phyloP scores from a whole-genome alignment of 768 basidiomycete species.

The Psilocybe azurescens region DNA sequence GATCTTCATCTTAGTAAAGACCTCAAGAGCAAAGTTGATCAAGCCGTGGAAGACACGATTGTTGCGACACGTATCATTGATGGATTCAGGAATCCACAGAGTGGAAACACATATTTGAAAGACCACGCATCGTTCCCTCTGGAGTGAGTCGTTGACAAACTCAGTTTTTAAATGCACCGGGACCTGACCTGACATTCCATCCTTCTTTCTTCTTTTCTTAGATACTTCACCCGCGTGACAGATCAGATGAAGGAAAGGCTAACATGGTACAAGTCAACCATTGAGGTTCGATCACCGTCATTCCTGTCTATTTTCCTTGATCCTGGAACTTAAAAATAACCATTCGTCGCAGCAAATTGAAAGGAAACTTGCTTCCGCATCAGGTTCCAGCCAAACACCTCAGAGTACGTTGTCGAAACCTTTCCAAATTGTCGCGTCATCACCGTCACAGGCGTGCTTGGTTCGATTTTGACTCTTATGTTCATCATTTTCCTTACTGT shows the following conservation, averaged over 20 bases:
- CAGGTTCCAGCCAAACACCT: slow-evolving; percentile 72
- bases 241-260: slow-evolving; percentile 74
- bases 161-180: slow-evolving; percentile 4
- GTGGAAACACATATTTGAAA: slow-evolving; percentile 71
- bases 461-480: slow-evolving; percentile 13
- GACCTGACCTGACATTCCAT: not conserved
- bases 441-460: not conserved
- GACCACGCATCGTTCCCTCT: slow-evolving; percentile 83
- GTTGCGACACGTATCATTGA: slow-evolving; percentile 78
- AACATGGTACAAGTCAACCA: slow-evolving; percentile 80
- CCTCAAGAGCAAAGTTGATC: slow-evolving; percentile 75
- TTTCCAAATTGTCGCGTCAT: slow-evolving; percentile 10
- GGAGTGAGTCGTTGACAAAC: slow-evolving; percentile 58
- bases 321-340: slow-evolving; percentile 9
- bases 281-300: slow-evolving; percentile 56
- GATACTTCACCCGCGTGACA: slow-evolving; percentile 76
- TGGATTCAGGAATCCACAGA: slow-evolving; percentile 78
- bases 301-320: slow-evolving; percentile 1
- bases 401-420: slow-evolving; percentile 55
- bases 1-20: slow-evolving; percentile 73
- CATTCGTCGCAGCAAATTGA: slow-evolving; percentile 70
- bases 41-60: slow-evolving; percentile 82
- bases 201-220: slow-evolving; percentile 28
- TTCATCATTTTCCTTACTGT: slow-evolving; percentile 11
- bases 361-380: slow-evolving; percentile 74